phyloP scores from a whole-genome alignment of 2,329 filamentous ascomycete genomes.

The Colletotrichum sp. region DNA sequence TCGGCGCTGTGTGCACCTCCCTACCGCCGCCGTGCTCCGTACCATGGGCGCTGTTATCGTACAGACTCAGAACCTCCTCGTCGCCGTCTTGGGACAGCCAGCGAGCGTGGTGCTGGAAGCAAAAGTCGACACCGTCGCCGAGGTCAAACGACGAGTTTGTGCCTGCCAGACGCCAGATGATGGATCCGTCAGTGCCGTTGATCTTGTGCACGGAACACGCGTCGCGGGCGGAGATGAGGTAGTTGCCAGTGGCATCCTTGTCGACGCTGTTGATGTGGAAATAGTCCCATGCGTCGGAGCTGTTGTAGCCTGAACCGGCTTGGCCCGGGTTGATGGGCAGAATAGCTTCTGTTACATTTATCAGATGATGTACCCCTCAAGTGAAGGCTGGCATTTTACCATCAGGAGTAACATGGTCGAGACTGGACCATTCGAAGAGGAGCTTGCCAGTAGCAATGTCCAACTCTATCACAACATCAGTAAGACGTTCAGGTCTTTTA shows the following conservation, averaged over 20 bases:
- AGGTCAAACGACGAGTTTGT: conserved; percentile 44
- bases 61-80: conserved; percentile 55
- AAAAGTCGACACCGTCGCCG: conserved; percentile 40
- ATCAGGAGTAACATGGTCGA: conserved; percentile 30
- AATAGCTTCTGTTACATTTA: conserved; percentile 41
- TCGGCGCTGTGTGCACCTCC: conserved; percentile 21
- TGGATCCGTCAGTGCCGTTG: conserved; percentile 47
- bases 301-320: conserved; percentile 27
- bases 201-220: conserved; percentile 51
- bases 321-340: conserved; percentile 52
- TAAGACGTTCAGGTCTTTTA: fast-evolving
- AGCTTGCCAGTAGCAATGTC: conserved; percentile 54
- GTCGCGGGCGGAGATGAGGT: conserved; percentile 30
- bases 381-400: conserved; percentile 15
- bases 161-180: conserved; percentile 61
- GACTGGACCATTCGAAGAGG: conserved; percentile 50
- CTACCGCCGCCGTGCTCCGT: conserved; percentile 42
- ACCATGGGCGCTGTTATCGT: conserved; percentile 56
- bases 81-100: conserved; percentile 41
- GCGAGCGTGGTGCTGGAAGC: conserved; percentile 58
- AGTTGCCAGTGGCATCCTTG: conserved; percentile 37
- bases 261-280: conserved; percentile 41
- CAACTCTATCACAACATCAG: conserved; percentile 39
- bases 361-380: background rate
- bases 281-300: conserved; percentile 42